Conservation (phyloP, 108 stramenopile genomes). For the Asterionellopsis glacialis region DNA sequence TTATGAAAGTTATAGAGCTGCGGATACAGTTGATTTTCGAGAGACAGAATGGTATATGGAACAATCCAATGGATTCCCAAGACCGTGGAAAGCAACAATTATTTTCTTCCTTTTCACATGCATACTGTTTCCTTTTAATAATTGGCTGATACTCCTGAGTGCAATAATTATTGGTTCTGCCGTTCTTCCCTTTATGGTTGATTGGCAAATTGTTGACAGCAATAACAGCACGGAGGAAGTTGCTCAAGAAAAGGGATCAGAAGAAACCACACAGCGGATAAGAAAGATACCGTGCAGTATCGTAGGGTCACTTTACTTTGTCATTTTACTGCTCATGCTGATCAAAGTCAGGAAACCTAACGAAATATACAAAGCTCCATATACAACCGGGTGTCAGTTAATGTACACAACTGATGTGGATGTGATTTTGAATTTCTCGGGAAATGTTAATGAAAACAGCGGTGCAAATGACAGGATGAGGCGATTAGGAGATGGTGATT, state of each 20-base stretch:
- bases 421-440: not conserved
- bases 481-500: conserved; percentile 6
- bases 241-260: conserved; percentile 1
- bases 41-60: conserved; percentile 7
- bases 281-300: not conserved
- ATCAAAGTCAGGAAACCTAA: conserved; percentile 26
- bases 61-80: conserved; percentile 2
- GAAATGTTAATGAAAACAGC: conserved; percentile 11
- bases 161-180: conserved; percentile 7
- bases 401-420: conserved; percentile 38
- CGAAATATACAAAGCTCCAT: conserved; percentile 23
- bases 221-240: too few relatives aligned
- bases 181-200: conserved; percentile 2
- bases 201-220: too few relatives aligned
- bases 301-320: conserved; percentile 3
- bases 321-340: conserved; percentile 21
- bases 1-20: conserved; percentile 6
- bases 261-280: not conserved
- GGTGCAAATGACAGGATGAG: conserved; percentile 4
- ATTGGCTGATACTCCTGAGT: conserved; percentile 23
- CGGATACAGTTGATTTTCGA: conserved; percentile 3
- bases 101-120: too few relatives aligned
- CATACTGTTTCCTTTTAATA: conserved; percentile 24
- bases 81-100: not conserved
- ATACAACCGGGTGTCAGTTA: conserved; percentile 38